Base-by-base conservation (phyloP, 2,329 filamentous ascomycete genomes). In the Xylariaceae sp. region DNA sequence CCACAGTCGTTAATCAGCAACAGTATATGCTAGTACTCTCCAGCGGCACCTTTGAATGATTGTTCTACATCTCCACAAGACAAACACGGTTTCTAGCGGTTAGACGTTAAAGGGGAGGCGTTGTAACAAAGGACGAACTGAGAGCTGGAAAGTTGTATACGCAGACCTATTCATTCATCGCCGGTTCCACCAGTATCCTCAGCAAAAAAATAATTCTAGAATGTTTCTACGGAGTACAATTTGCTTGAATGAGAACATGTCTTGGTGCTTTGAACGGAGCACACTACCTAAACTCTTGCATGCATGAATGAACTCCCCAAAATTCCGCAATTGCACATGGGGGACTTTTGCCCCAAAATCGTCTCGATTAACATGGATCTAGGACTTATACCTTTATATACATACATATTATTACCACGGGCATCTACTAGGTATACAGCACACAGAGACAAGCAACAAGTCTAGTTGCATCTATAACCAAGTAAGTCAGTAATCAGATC, bases 401-500 rank as follows among this genome's bases (percentile, higher is more conserved):
- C 23, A 26, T 4, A 9, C 23, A 26, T 26, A 26, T 26, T 26
- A 4, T 26, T 26, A 26, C 23, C 23, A 9, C 9, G 9, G 23
- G 23, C 23, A 26, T n/a, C n/a, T n/a, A n/a, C n/a, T 26, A 26
- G 4, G 9, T 26, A 4, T 26, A 26, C 23, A 4, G 23, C 9
- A 26, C 23, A 26, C 23, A 26, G 4, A 4, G 9, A 26, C 23
- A 26, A 26, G 23, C 23, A 9, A 26, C 23, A 26, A 26, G 23
- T 9, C 23, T 26, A 26, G 9, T 26, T 26, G 23, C 23, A 26
- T 26, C 9, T 26, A 26, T 26, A 26, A 9, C 23, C 32, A 37
- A 16, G 32, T 29, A 29, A 29, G 10, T 0, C 7, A 44, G 12
- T 21, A n/a, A 2, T 62, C 20, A 62, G 53, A 62, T 52, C 19